Base-by-base conservation (phyloP, 192 early-diverging fungal species). In the Backusella mclennaniae region DNA sequence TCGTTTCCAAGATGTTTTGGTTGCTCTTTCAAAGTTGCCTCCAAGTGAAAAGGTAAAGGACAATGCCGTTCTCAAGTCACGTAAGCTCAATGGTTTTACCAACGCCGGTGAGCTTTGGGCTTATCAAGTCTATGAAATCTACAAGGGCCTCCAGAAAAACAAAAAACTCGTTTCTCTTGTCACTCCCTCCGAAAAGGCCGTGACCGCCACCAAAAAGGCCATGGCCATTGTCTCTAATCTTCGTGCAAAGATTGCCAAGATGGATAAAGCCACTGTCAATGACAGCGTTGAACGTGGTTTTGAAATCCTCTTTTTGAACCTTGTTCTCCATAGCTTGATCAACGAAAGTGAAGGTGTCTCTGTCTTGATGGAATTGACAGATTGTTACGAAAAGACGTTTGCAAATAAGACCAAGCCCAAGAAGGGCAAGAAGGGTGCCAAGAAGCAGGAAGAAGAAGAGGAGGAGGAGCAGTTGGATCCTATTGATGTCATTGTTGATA, bases 401-500 rank as follows among this genome's bases (percentile, higher is more conserved):
- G 78, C 85, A 49, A 75, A 84, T 52, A 68, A 82, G 8, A 76
- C 73, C 26, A 86, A 83, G 71, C 1, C 72, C 35, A 84, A 74
- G 35, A 69, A 75, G 19, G 56, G 3, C 14, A 84, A 81, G 49
- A 88, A 80, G 49, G 87, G 78, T 53, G 69, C 81, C 69, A 87
- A 88, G 63, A 80, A 78, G n/a, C 23, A 29, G 9, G 21, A 59
- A 0, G 56, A 63, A 1, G 49, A 68, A 15, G 73, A 89, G 3
- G 87, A 86, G 0, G 85, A 89, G 38, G 90, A 90, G 35, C 89
- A 93, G 70, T 90, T 86, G 33, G 84, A 91, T 73, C 96, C 96
- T 1, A 88, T 95, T n/a, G 96, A 98, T 75, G 96, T 99, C 59
- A 88, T 99, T 73, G 86, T 96, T 6, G 98, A 99, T 84, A 93